A percentile compares a stretch with the other conserved stretches of the same genome.
phyloP scores from a whole-genome alignment of 257 asterid species.

The Plantago ovata region DNA sequence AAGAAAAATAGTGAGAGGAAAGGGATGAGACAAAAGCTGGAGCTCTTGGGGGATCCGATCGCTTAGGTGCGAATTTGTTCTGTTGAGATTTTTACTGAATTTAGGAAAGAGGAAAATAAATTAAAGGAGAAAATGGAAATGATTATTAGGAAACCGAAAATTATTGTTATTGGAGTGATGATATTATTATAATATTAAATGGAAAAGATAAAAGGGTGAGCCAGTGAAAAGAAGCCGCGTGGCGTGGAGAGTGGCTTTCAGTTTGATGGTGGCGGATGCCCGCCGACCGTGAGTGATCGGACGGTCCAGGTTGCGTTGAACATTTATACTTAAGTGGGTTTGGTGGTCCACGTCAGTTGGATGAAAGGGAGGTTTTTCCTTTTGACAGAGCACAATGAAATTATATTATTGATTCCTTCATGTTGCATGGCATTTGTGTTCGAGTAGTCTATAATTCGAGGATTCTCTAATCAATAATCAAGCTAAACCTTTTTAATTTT shows the following conservation, averaged over 20 bases:
- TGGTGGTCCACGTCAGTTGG: conserved; percentile 37
- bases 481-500: no score
- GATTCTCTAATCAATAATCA: no score
- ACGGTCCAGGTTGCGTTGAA: conserved; percentile 32
- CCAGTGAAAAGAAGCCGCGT: conserved; percentile 31
- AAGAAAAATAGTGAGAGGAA: not conserved
- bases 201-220: not conserved
- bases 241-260: conserved; percentile 16
- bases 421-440: not conserved
- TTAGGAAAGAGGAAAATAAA: conserved; percentile 10
- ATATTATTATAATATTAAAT: conserved; percentile 16
- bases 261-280: conserved; percentile 23
- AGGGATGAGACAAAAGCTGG: conserved; percentile 14
- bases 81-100: conserved; percentile 32
- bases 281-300: conserved; percentile 42
- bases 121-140: not conserved
- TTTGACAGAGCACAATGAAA: not conserved
- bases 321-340: conserved; percentile 23
- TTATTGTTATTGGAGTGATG: not conserved
- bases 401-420: no score
- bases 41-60: conserved; percentile 42
- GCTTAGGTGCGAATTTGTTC: conserved; percentile 28
- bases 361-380: not conserved
- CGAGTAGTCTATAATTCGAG: no score
- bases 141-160: not conserved